Evolutionary conservation across 2,329 filamentous ascomycete species (phyloP).

Genomic region (Colletotrichum nymphaeae): DNA sequence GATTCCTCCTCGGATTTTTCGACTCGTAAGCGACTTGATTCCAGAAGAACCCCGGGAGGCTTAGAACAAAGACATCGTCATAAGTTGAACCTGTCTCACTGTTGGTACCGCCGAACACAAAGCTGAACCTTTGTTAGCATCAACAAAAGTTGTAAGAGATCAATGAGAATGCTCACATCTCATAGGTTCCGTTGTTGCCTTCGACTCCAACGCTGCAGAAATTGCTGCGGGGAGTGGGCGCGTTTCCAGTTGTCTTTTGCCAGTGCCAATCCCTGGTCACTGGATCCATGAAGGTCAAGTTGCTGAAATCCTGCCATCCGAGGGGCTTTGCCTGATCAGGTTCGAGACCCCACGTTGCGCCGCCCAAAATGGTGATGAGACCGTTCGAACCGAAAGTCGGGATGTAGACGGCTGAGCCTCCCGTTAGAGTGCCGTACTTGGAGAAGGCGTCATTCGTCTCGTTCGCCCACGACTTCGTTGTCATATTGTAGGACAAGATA

Average conservation of each 20-base stretch:
- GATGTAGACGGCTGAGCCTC: conserved; percentile 19
- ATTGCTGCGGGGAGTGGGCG: conserved; percentile 11
- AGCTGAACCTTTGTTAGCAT: conserved; percentile 3
- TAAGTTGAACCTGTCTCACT: neutral
- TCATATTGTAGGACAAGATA: conserved; percentile 25
- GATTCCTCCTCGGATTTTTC: neutral
- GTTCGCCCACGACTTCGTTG: conserved; percentile 26
- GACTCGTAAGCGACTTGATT: conserved; percentile 25
- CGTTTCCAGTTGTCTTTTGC: conserved; percentile 29
- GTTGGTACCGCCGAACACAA: conserved; percentile 34
- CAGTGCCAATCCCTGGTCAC: conserved; percentile 22
- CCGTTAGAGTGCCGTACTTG: conserved; percentile 16
- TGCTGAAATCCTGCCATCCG: conserved; percentile 29
- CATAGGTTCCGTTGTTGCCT: conserved; percentile 30
- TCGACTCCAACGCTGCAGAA: conserved; percentile 24
- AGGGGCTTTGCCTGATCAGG: neutral
- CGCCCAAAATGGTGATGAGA: conserved; percentile 26
- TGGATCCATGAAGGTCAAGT: conserved; percentile 35
- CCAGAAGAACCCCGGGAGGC: conserved; percentile 34
- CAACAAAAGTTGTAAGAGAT: neutral
- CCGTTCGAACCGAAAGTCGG: conserved; percentile 30
- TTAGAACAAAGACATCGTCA: conserved; percentile 32
- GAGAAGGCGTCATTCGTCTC: conserved; percentile 26
- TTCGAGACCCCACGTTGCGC: neutral
- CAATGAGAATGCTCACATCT: conserved; percentile 23